These are phyloP conservation scores for Mallotus repandus DNA, from an alignment of 441 rosid species.

Conservation along the genomic window DNA sequence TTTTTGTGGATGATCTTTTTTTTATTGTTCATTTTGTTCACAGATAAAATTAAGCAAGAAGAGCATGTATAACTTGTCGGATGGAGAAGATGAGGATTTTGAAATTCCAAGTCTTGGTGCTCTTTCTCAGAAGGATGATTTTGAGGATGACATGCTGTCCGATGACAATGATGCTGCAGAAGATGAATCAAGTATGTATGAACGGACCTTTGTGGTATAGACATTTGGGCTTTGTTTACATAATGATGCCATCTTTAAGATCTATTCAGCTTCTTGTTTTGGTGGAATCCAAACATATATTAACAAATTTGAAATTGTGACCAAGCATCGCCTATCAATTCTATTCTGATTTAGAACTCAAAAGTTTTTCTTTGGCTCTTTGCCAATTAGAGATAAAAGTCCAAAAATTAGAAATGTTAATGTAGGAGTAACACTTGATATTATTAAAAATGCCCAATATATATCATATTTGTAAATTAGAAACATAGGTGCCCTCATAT, in stretches of 20 bases:
- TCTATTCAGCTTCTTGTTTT: not conserved
- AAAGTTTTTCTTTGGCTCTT: too few species aligned
- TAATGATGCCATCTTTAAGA: not conserved
- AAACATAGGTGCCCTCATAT: too few species aligned
- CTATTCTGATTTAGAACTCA: too few species aligned
- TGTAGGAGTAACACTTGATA: too few species aligned
- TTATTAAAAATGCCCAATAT: too few species aligned
- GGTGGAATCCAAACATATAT: too few species aligned
- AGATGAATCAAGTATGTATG: constrained; percentile 43
- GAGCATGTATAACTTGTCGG: constrained; percentile 76
- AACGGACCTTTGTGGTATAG: constrained; percentile 5
- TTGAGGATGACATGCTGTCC: constrained; percentile 58
- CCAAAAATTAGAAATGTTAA: too few species aligned
- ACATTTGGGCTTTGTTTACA: not conserved
- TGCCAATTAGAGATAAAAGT: too few species aligned
- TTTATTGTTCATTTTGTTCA: constrained; percentile 4
- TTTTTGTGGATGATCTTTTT: not conserved
- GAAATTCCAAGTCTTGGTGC: constrained; percentile 46
- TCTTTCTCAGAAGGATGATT: constrained; percentile 62
- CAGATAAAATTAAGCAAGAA: constrained; percentile 64
- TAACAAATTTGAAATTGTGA: too few species aligned
- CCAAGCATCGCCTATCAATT: too few species aligned
- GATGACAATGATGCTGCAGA: constrained; percentile 57
- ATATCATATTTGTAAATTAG: too few species aligned
- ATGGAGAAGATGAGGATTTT: constrained; percentile 74